phyloP scores from a whole-genome alignment of 345 rosid genomes.

The Draba incana region DNA sequence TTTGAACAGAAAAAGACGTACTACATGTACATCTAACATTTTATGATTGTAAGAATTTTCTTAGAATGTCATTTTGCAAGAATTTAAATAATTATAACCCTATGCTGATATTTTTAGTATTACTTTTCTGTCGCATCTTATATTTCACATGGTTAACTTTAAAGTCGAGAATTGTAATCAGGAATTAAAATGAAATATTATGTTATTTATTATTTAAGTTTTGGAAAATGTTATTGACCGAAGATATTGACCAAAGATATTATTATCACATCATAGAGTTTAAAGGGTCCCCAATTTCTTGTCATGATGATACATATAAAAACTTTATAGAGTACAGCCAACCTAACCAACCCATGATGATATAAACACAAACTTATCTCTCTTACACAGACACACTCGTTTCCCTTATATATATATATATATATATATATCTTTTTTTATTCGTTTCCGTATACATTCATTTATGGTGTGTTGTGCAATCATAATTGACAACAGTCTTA shows the following conservation, averaged over 20 bases:
- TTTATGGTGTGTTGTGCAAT: slow-evolving; percentile 15
- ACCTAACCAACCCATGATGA: slow-evolving; percentile 36
- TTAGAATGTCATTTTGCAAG: background rate
- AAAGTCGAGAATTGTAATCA: background rate
- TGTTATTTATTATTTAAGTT: background rate
- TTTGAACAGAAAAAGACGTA: background rate
- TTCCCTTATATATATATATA: background rate
- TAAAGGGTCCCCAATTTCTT: slow-evolving; percentile 33
- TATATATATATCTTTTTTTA: background rate
- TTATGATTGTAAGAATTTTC: background rate
- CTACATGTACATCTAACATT: slow-evolving; percentile 3
- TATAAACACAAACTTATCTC: slow-evolving; percentile 25
- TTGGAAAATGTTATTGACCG: slow-evolving; percentile 12
- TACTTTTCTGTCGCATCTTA: background rate
- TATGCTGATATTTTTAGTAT: background rate
- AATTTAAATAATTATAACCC: background rate
- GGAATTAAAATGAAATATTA: background rate
- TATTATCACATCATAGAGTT: slow-evolving; percentile 39
- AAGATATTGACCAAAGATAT: slow-evolving; percentile 24
- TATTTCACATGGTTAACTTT: background rate
- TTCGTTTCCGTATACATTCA: background rate
- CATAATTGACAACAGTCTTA: slow-evolving; percentile 1
- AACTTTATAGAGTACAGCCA: slow-evolving; percentile 45
- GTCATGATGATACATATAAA: slow-evolving; percentile 35
- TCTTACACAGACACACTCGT: background rate